These are phyloP conservation scores for Diaporthe sp. DNA, from an alignment of 2,329 filamentous ascomycete species.

Conservation along the genomic window DNA sequence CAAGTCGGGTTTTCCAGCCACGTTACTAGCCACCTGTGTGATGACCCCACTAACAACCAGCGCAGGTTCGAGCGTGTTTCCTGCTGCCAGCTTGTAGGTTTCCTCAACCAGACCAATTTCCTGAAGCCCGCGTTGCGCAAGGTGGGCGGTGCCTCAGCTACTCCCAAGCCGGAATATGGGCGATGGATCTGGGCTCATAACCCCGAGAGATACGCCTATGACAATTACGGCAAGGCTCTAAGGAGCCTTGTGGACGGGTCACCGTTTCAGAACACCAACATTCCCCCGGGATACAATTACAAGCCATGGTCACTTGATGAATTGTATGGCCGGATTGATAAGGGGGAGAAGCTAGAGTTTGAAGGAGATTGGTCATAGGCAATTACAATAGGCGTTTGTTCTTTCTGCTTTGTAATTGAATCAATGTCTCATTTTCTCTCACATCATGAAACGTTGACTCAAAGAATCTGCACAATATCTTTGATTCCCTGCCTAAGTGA, in stretches of 20 bases:
- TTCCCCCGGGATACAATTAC: slow-evolving; percentile 1
- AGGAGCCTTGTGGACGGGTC: slow-evolving; percentile 23
- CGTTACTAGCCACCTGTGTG: no score
- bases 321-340: slow-evolving; percentile 12
- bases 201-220: slow-evolving; percentile 34
- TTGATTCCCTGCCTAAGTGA: neutral
- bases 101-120: slow-evolving; percentile 43
- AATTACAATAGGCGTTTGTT: neutral
- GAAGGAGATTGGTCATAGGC: slow-evolving; percentile 34
- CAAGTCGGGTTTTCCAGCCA: neutral
- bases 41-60: neutral
- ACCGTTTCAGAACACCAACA: slow-evolving; percentile 13
- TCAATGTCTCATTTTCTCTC: neutral
- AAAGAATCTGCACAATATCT: neutral
- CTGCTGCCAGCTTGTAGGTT: slow-evolving; percentile 41
- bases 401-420: neutral
- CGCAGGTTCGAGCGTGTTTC: slow-evolving; percentile 41
- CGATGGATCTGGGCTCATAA: slow-evolving; percentile 47
- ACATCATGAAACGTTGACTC: neutral
- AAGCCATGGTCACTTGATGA: slow-evolving; percentile 12
- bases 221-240: slow-evolving; percentile 32
- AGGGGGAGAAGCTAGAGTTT: slow-evolving; percentile 31
- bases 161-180: slow-evolving; percentile 32
- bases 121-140: slow-evolving; percentile 43
- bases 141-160: slow-evolving; percentile 19